Evolutionary conservation across 208 protist species (phyloP).

Genomic region (Spongospora subterranea): DNA sequence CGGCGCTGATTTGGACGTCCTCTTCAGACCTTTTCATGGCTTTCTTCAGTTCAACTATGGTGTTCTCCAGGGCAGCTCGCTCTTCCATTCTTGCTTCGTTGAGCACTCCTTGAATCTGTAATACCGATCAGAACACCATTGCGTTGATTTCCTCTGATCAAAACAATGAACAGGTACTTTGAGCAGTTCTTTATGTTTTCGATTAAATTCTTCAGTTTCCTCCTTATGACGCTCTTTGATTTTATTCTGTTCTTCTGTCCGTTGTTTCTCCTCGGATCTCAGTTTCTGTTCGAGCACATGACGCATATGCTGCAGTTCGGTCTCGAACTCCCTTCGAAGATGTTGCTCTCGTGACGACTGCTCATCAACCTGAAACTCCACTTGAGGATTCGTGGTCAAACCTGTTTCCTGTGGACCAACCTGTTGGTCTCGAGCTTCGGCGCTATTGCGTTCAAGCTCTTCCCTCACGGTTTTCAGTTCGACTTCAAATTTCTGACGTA

Average conservation of each 20-base stretch:
- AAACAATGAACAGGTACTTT: background rate
- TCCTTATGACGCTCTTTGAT: conserved; percentile 1
- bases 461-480: background rate
- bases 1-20: background rate
- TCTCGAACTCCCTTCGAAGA: conserved; percentile 42
- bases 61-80: background rate
- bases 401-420: background rate
- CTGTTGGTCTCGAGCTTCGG: background rate
- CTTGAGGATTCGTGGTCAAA: background rate
- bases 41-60: background rate
- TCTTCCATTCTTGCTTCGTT: background rate
- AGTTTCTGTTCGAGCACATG: background rate
- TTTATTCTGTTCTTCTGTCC: background rate
- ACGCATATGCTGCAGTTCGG: conserved; percentile 13
- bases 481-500: background rate
- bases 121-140: background rate
- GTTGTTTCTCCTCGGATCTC: background rate
- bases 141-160: background rate
- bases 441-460: background rate
- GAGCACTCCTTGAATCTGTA: background rate
- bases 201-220: background rate
- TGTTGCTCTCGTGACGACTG: background rate
- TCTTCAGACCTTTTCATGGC: conserved; percentile 19
- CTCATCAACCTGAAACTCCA: background rate
- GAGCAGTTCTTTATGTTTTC: background rate